Base-by-base conservation (phyloP, 2,329 filamentous ascomycete genomes). In the Beauveria pseudobassiana region DNA sequence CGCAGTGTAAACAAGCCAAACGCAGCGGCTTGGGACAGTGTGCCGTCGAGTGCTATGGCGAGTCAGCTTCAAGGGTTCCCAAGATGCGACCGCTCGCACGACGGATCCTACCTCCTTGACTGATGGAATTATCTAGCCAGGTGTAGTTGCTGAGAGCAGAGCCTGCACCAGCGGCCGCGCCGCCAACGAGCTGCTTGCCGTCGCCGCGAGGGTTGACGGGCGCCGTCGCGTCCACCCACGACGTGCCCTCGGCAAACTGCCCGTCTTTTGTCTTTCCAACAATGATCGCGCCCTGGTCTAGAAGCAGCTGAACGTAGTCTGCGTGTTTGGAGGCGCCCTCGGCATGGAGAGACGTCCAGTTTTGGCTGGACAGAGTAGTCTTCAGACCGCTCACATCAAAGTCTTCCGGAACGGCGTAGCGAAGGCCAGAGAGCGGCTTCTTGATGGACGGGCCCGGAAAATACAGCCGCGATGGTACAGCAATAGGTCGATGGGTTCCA, bases 261-360 rank as follows among this genome's bases (percentile, higher is more conserved):
- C 77, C 74, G 2, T 77, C 76, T 64, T 80, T 82, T 24, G 79
- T 80, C 71, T 82, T 84, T 3, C 82, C 81, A 0, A 84, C 72
- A 12, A 84, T 68, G 9, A 83, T 71, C 0, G 83, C 86, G 0
- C 87, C 87, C 2, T 82, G 78, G 59, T 85, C 79, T 3, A 88
- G 76, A 1, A 90, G 71, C 2, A 76, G 74, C 56, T 84, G 80
- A 0, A 86, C 77, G 1, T 80, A 75, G 0, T 78, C 68, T 0
- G 82, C 80, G 1, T 82, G 86, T 3, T 66, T 68, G 2, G 72
- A 76, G 4, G 69, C 69, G 0, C 76, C 73, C 3, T 76, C 67
- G 1, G 76, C 73, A 59, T 85, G 82, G 3, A 88, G 70, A 40
- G 79, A 73, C 24, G 78, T 79, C 76, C 81, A 88, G 1, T 84